These are phyloP conservation scores for Nakaseomyces glabratus DNA, from an alignment of 1,139 yeast genomes.

Conservation along the genomic window DNA sequence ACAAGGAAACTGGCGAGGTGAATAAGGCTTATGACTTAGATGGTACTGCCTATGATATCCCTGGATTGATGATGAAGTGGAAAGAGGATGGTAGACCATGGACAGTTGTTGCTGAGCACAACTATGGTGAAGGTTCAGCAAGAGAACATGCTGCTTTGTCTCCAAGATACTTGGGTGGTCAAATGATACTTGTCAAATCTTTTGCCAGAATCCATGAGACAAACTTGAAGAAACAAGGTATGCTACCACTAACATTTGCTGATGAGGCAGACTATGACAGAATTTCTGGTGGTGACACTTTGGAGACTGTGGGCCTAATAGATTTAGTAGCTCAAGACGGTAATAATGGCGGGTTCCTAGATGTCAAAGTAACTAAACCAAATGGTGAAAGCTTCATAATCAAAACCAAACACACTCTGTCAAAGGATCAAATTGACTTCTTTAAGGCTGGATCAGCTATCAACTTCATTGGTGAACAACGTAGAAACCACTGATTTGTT, in stretches of 20 bases:
- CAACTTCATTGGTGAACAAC: slow-evolving; percentile 72
- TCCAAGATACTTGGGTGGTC: slow-evolving; percentile 89
- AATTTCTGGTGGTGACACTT: slow-evolving; percentile 64
- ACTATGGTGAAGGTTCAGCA: slow-evolving; percentile 98
- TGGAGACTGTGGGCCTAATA: slow-evolving; percentile 66
- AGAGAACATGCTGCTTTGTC: slow-evolving; percentile 98
- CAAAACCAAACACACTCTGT: slow-evolving; percentile 87
- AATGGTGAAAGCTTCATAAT: slow-evolving; percentile 65
- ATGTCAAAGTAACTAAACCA: slow-evolving; percentile 62
- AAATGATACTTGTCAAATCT: slow-evolving; percentile 80
- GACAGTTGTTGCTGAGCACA: slow-evolving; percentile 94
- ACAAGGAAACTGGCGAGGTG: slow-evolving; percentile 93
- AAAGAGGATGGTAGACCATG: slow-evolving; percentile 76
- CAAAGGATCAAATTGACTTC: slow-evolving; percentile 88
- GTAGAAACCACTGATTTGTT: slow-evolving; percentile 26
- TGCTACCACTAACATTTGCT: slow-evolving; percentile 88
- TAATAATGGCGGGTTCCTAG: slow-evolving; percentile 73
- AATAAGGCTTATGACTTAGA: slow-evolving; percentile 83
- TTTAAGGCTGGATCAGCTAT: slow-evolving; percentile 97
- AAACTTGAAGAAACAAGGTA: slow-evolving; percentile 90
- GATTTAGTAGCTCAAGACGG: slow-evolving; percentile 79
- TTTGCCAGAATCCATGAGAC: slow-evolving; percentile 95
- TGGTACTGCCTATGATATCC: slow-evolving; percentile 70
- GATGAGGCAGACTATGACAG: slow-evolving; percentile 81
- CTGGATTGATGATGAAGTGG: slow-evolving; percentile 97